phyloP scores from a whole-genome alignment of 352 stramenopile genomes.

The Phytophthora boehmeriae region DNA sequence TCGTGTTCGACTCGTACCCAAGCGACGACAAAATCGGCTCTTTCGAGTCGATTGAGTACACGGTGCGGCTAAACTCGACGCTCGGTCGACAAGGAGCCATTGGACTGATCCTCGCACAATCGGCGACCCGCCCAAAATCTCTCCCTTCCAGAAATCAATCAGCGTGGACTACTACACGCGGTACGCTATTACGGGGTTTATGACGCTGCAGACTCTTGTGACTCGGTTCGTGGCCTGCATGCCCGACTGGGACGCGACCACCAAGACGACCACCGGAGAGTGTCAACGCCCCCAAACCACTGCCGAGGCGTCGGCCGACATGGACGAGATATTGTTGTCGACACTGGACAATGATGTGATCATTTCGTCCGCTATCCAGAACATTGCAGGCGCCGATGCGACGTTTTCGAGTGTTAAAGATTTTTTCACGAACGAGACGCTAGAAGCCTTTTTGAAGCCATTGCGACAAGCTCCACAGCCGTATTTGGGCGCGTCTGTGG shows the following conservation, averaged over 20 bases:
- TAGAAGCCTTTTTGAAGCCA: slow-evolving; percentile 48
- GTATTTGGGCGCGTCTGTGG: slow-evolving; percentile 47
- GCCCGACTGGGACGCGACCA: slow-evolving; percentile 32
- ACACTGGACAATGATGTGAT: slow-evolving; percentile 52
- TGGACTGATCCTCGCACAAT: slow-evolving; percentile 28
- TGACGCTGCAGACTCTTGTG: slow-evolving; percentile 48
- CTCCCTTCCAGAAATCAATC: slow-evolving; percentile 28
- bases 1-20: slow-evolving; percentile 65
- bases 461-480: slow-evolving; percentile 66
- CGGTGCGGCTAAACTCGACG: slow-evolving; percentile 56
- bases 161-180: slow-evolving; percentile 24
- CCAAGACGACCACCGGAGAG: slow-evolving; percentile 28
- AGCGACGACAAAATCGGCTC: slow-evolving; percentile 32
- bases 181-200: slow-evolving; percentile 33
- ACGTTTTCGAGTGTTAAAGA: slow-evolving; percentile 32
- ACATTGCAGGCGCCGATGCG: slow-evolving; percentile 17
- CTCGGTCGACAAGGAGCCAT: slow-evolving; percentile 12
- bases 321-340: slow-evolving; percentile 42
- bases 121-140: slow-evolving; percentile 29
- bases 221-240: slow-evolving; percentile 41
- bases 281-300: slow-evolving; percentile 40
- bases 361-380: slow-evolving; percentile 34
- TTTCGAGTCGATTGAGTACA: slow-evolving; percentile 53
- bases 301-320: slow-evolving; percentile 27
- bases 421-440: slow-evolving; percentile 30